Conservation (phyloP, 1,139 yeast genomes). For the Yamadazyma aaseri region DNA sequence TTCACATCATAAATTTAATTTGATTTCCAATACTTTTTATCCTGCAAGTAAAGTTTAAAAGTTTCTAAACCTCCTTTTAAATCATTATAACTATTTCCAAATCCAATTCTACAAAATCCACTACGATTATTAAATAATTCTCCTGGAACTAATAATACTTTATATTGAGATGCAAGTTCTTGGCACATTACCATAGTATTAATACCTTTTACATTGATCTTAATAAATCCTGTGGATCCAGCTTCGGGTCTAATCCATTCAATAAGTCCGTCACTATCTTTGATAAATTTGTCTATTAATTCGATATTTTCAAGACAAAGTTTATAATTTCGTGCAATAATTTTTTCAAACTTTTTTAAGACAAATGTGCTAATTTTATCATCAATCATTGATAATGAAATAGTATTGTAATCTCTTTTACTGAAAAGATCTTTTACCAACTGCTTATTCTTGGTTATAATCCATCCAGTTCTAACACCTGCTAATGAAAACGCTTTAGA, state of each 20-base stretch:
- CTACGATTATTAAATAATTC: conserved; percentile 42
- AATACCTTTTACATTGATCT: conserved; percentile 26
- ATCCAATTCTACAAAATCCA: conserved; percentile 50
- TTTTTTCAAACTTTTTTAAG: conserved; percentile 27
- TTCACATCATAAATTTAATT: no score
- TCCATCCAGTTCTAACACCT: conserved; percentile 57
- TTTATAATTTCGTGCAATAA: conserved; percentile 38
- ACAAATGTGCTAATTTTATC: conserved; percentile 49
- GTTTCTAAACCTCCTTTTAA: conserved; percentile 22
- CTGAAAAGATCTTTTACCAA: conserved; percentile 33
- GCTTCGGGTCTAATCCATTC: conserved; percentile 46
- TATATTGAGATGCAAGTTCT: conserved; percentile 33
- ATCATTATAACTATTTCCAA: conserved; percentile 44
- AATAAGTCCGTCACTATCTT: conserved; percentile 28
- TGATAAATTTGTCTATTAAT: conserved; percentile 33
- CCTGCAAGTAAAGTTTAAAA: conserved; percentile 9
- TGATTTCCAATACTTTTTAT: neutral
- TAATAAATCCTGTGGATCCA: conserved; percentile 50
- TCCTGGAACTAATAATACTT: conserved; percentile 50
- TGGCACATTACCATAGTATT: conserved; percentile 33
- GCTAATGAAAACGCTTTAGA: conserved; percentile 59
- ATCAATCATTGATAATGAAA: conserved; percentile 49
- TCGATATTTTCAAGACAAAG: conserved; percentile 38
- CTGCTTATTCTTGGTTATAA: conserved; percentile 33
- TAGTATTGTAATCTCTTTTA: conserved; percentile 54